Percentiles rank a stretch among this genome's conserved stretches.
These are phyloP conservation scores for Russula virescens DNA, from an alignment of 768 basidiomycete genomes.

Conservation along the genomic window DNA sequence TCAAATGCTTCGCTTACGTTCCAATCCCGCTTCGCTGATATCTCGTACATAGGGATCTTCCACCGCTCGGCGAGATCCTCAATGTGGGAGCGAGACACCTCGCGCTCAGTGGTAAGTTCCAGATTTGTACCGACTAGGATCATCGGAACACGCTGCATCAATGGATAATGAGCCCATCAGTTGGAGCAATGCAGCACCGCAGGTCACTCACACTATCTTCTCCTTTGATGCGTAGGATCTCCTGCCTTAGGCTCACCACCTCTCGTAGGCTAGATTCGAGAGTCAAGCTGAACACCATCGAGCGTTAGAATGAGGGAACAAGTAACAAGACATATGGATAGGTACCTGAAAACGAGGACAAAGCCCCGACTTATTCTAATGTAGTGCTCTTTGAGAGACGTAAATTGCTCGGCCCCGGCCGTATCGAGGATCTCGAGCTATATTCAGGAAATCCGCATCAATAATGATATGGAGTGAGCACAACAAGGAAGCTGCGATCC, in stretches of 20 bases:
- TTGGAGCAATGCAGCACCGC: background rate
- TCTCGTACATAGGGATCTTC: constrained; percentile 78
- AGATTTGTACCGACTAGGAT: constrained; percentile 84
- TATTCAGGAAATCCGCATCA: constrained; percentile 2
- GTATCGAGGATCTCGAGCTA: constrained; percentile 81
- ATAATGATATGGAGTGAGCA: background rate
- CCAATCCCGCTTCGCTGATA: constrained; percentile 84
- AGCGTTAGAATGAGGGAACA: background rate
- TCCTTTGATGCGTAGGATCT: constrained; percentile 76
- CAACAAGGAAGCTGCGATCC: background rate
- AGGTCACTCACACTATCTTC: constrained; percentile 46
- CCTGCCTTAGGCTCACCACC: constrained; percentile 72
- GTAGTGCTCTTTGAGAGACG: constrained; percentile 71
- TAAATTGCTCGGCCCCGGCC: constrained; percentile 84
- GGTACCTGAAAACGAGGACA: constrained; percentile 74
- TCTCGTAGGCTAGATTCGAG: constrained; percentile 79
- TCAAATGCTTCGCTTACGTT: constrained; percentile 75
- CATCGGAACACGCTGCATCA: constrained; percentile 58
- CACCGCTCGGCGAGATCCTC: constrained; percentile 59
- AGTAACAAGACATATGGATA: constrained; percentile 7
- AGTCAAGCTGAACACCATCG: constrained; percentile 49
- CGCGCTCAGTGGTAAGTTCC: constrained; percentile 75
- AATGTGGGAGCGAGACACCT: constrained; percentile 61
- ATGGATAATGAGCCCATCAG: background rate
- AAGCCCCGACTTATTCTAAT: constrained; percentile 79